Conservation (phyloP, 805 yeast genomes). For the Priceomyces carsonii region DNA sequence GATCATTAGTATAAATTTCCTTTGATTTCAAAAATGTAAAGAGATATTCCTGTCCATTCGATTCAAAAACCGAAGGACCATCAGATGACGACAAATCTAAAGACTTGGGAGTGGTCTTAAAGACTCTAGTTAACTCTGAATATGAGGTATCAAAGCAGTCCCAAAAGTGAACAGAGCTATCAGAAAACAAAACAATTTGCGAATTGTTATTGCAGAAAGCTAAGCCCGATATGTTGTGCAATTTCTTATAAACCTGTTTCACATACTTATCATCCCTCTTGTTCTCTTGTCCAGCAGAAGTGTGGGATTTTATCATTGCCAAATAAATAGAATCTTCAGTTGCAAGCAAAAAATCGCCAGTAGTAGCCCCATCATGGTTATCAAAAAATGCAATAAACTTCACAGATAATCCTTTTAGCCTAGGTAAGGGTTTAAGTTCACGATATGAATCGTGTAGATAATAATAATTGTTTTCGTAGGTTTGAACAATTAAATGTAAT, state of each 20-base stretch:
- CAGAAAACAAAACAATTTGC: conserved; percentile 24
- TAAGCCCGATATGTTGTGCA: conserved; percentile 4
- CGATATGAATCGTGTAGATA: conserved; percentile 33
- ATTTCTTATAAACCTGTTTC: conserved; percentile 25
- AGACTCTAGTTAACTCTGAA: conserved; percentile 28
- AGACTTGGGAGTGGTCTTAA: conserved; percentile 21
- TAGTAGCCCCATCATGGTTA: conserved; percentile 8
- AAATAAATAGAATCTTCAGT: conserved; percentile 33
- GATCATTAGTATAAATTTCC: conserved; percentile 30
- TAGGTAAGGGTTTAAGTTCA: conserved; percentile 32
- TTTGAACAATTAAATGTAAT: conserved; percentile 30
- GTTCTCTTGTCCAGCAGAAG: conserved; percentile 21
- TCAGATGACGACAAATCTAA: conserved; percentile 6
- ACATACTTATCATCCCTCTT: conserved; percentile 39
- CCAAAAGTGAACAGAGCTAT: conserved; percentile 26
- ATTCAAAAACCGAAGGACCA: conserved; percentile 12
- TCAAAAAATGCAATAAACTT: conserved; percentile 22
- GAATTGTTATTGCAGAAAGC: conserved; percentile 17
- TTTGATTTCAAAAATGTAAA: conserved; percentile 13
- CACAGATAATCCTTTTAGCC: conserved; percentile 31
- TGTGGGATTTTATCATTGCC: conserved; percentile 29
- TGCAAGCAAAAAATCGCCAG: conserved; percentile 32
- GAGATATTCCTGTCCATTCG: conserved; percentile 15
- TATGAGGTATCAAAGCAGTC: conserved; percentile 31
- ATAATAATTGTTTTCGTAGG: conserved; percentile 22